These are phyloP conservation scores for Sarocladium kiliense DNA, from an alignment of 2,329 filamentous ascomycete species.

Conservation along the genomic window DNA sequence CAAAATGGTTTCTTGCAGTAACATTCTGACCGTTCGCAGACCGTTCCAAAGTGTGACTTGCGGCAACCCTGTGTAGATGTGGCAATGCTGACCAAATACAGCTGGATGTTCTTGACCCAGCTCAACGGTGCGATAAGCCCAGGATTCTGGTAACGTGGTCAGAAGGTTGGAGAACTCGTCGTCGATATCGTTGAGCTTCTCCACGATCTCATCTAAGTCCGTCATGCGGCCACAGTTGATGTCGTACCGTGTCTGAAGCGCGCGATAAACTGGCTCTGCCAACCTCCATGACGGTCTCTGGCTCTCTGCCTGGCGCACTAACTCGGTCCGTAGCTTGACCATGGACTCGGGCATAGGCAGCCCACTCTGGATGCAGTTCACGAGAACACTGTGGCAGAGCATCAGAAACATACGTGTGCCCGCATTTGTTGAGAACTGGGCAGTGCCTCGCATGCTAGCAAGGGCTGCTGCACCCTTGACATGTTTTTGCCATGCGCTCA, in stretches of 20 bases:
- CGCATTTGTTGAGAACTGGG: conserved; percentile 39
- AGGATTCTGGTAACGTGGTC: conserved; percentile 30
- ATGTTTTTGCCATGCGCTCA: conserved; percentile 48
- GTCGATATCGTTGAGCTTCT: conserved; percentile 34
- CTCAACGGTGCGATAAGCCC: conserved; percentile 36
- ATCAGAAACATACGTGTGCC: conserved; percentile 50
- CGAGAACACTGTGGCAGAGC: conserved; percentile 44
- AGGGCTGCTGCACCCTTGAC: conserved; percentile 47
- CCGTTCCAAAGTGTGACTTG: conserved; percentile 44
- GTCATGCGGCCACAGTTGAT: conserved; percentile 33
- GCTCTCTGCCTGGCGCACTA: conserved; percentile 29
- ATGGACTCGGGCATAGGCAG: conserved; percentile 43
- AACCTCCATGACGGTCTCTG: conserved; percentile 37
- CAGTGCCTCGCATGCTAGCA: conserved; percentile 41
- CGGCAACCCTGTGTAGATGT: conserved; percentile 40
- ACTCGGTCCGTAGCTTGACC: conserved; percentile 38
- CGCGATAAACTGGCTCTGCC: conserved; percentile 37
- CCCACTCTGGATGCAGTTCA: conserved; percentile 46
- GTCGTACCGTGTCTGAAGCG: conserved; percentile 42
- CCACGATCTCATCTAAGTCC: conserved; percentile 28
- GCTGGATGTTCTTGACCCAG: conserved; percentile 33
- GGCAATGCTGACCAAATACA: conserved; percentile 35
- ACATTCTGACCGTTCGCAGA: conserved; percentile 39
- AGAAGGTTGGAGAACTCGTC: conserved; percentile 35
- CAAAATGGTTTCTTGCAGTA: conserved; percentile 43